These are phyloP conservation scores for Monosporascus cannonballus DNA, from an alignment of 2,329 filamentous ascomycete genomes.

Conservation along the genomic window DNA sequence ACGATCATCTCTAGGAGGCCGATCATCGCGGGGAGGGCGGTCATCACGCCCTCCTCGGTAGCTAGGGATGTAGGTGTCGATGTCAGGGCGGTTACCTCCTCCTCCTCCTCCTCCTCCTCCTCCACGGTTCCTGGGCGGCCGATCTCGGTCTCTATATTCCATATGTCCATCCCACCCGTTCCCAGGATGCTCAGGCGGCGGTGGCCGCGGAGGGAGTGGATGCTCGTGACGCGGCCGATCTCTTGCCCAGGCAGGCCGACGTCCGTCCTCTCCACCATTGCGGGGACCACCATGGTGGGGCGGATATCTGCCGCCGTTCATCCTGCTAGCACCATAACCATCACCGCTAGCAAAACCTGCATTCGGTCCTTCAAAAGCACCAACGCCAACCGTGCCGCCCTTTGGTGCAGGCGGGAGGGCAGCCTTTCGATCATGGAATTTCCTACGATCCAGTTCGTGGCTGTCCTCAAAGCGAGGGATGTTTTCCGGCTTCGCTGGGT, in stretches of 20 bases:
- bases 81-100: conserved; percentile 29
- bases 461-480: conserved; percentile 91
- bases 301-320: conserved; percentile 40
- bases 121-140: conserved; percentile 26
- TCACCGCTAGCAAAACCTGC: conserved; percentile 46
- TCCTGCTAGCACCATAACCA: conserved; percentile 41
- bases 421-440: conserved; percentile 80
- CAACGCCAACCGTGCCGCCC: conserved; percentile 80
- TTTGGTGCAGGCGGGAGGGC: conserved; percentile 85
- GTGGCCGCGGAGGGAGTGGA: conserved; percentile 43
- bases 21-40: conserved; percentile 31
- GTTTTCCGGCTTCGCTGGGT: conserved; percentile 76
- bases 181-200: conserved; percentile 35
- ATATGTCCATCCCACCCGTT: conserved; percentile 29
- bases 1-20: conserved; percentile 28
- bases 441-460: conserved; percentile 90
- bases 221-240: conserved; percentile 34
- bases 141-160: conserved; percentile 33
- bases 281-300: conserved; percentile 25
- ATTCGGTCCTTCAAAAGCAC: conserved; percentile 45
- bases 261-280: conserved; percentile 32
- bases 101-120: conserved; percentile 17
- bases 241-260: conserved; percentile 49
- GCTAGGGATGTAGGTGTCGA: conserved; percentile 46
- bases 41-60: conserved; percentile 34